Evolutionary conservation across 805 yeast species (phyloP), one percentile per base, ranked within the genome.

Genomic region (Komagataella populi): DNA sequence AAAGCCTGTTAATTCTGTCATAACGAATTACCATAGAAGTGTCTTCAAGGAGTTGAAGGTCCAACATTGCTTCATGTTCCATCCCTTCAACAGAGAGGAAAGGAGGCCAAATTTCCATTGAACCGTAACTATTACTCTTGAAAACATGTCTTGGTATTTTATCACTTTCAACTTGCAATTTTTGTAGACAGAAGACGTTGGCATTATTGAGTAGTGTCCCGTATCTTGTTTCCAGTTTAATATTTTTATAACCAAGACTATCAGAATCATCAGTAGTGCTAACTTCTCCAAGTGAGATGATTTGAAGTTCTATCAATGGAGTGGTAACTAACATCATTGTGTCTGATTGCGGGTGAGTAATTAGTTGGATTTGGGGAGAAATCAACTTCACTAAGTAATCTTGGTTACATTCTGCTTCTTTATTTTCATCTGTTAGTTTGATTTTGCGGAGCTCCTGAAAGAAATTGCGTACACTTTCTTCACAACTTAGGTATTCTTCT

Each of bases 331-430:
- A 63, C 10, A 88, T 71, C 50, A 86, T 78, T 2, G 84, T 70
- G 46, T 78, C 80, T 2, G 70, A 74, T 23, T 74, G 73, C 51
- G 71, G 70, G 30, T 72, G 72, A 14, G 78, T 70, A 48, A 77
- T 72, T 23, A 84, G 59, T 61, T 90, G 97, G 48, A 89, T 78
- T 63, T 91, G 96, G 0, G 97, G 96, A 23, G 87, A 78, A 5
- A 84, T 69, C 46, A 91, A 70, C 53, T 81, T 81, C 30, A 90
- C 72, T 55, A 81, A 69, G 60, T 80, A 84, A 46, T 84, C 78
- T 59, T 62, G 54, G 46, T 52, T 22, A 39, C 54, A 57, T 10
- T 58, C 54, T 1, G 76, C 76, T 44, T 73, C 70, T 46, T 67
- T 62, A 2, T 64, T 67, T 1, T 67, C 63, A 30, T 30, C 39